Base-by-base conservation (phyloP, 768 basidiomycete genomes). In the Candolleomyces eurysporus region DNA sequence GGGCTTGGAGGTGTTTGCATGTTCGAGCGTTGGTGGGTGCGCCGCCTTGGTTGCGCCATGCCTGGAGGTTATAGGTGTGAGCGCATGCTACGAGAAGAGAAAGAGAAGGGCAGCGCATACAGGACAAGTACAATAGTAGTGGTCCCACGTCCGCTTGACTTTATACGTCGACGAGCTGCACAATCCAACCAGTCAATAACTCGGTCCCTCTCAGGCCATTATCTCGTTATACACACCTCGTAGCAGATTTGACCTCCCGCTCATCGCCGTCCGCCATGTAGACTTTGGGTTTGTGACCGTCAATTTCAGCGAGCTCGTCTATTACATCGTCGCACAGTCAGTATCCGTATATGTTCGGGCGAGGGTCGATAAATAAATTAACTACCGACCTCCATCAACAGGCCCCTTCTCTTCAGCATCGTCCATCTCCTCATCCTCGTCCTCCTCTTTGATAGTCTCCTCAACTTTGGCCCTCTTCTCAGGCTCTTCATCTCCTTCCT, bases 251-350 rank as follows among this genome's bases (percentile, higher is more conserved):
- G 14, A 75, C 72, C 58, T 76, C 72, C 40, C 43, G 58, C 52
- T 66, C 63, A 7, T 61, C 63, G 1, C 65, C 65, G 59, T 79
- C 78, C 22, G 60, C 63, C n/a, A 81, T 57, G 42, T 69, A 59
- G 3, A 75, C 74, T 36, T 76, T 76, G 17, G 79, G 79, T 63
- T 76, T 77, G 45, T 75, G 57, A 13, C 79, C 79, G 63, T 74
- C 71, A 32, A 81, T 79, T 46, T 70, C 72, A 30, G 74, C 73
- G 13, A 79, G 71, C 36, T 73, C 76, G 60, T 79, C 68, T 51
- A 26, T 53, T 26, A 19, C 11, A 36, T 36, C 36, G 36, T 36
- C 26, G 26, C 26, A 26, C 26, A 26, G 26, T 26, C 26, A 26
- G 26, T 26, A 26, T 26, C 26, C 26, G 26, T 26, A 26, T 26